Conservation (phyloP, 2,329 filamentous ascomycete species). For the Cladosporium sp. region DNA sequence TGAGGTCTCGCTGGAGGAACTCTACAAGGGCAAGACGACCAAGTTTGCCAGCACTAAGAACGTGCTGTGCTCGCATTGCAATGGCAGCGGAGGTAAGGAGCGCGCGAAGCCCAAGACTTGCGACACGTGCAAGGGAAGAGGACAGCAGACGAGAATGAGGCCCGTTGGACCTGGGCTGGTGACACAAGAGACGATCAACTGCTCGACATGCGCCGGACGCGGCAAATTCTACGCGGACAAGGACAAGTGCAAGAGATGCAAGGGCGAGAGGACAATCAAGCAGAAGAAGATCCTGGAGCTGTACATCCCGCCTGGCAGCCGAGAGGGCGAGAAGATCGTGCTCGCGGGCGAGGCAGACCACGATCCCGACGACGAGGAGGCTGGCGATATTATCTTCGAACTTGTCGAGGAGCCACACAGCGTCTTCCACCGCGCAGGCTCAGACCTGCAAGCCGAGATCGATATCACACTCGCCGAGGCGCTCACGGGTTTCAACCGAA, state of each 20-base stretch:
- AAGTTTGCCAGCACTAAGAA: constrained; percentile 96
- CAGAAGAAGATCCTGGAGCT: constrained; percentile 95
- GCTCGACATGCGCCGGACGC: constrained; percentile 80
- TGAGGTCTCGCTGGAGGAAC: constrained; percentile 85
- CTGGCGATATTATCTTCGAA: constrained; percentile 90
- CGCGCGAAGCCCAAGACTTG: constrained; percentile 84
- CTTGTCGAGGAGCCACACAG: constrained; percentile 80
- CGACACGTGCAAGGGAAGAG: constrained; percentile 79
- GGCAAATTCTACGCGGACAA: constrained; percentile 91
- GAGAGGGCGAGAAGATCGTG: constrained; percentile 82
- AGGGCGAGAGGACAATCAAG: constrained; percentile 81
- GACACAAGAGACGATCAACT: constrained; percentile 75
- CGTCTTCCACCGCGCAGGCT: constrained; percentile 76
- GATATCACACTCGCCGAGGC: constrained; percentile 81
- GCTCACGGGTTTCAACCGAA: constrained; percentile 82
- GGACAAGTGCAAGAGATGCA: constrained; percentile 98
- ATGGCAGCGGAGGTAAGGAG: constrained; percentile 86
- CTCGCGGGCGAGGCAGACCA: constrained; percentile 95
- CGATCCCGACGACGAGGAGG: constrained; percentile 80
- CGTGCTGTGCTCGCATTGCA: constrained; percentile 82
- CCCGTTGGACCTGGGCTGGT: constrained; percentile 86
- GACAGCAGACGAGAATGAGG: constrained; percentile 71
- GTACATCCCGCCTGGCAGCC: constrained; percentile 83
- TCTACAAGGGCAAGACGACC: constrained; percentile 98
- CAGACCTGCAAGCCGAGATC: constrained; percentile 80